These are phyloP conservation scores for Suhomyces kilbournensis DNA, from an alignment of 805 yeast genomes.

Conservation along the genomic window DNA sequence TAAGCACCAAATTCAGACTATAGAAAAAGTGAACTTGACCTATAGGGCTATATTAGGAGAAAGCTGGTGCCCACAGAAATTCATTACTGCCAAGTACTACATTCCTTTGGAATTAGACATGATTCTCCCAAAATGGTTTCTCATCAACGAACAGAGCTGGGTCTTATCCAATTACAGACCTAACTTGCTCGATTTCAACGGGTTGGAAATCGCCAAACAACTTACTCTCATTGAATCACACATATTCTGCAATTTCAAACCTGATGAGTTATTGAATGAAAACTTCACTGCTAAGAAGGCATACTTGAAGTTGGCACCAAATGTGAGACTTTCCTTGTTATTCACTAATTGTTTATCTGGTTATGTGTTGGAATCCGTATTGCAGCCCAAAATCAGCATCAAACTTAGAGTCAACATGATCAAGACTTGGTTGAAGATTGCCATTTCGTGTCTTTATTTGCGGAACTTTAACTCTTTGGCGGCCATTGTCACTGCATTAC, in stretches of 20 bases:
- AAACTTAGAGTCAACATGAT: slow-evolving; percentile 54
- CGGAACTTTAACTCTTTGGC: slow-evolving; percentile 78
- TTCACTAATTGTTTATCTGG: slow-evolving; percentile 72
- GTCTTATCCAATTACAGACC: slow-evolving; percentile 52
- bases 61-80: slow-evolving; percentile 43
- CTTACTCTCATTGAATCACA: slow-evolving; percentile 68
- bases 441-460: slow-evolving; percentile 67
- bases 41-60: slow-evolving; percentile 52
- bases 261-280: slow-evolving; percentile 64
- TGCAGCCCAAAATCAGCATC: slow-evolving; percentile 48
- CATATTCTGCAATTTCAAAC: slow-evolving; percentile 59
- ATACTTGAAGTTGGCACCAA: slow-evolving; percentile 57
- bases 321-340: slow-evolving; percentile 56
- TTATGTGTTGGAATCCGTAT: slow-evolving; percentile 67
- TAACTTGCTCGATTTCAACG: slow-evolving; percentile 56
- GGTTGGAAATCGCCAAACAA: slow-evolving; percentile 75
- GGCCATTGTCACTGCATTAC: slow-evolving; percentile 73
- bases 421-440: slow-evolving; percentile 71
- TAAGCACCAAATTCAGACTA: slow-evolving; percentile 36
- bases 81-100: slow-evolving; percentile 28
- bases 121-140: slow-evolving; percentile 48
- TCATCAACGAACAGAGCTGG: slow-evolving; percentile 56
- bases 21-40: slow-evolving; percentile 49
- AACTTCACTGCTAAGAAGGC: slow-evolving; percentile 61
- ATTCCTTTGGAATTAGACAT: slow-evolving; percentile 29